Percentiles rank a stretch among this genome's conserved stretches.
Evolutionary conservation across 169 alveolate genomes (phyloP).

Genomic region (Plasmodium fragile): DNA sequence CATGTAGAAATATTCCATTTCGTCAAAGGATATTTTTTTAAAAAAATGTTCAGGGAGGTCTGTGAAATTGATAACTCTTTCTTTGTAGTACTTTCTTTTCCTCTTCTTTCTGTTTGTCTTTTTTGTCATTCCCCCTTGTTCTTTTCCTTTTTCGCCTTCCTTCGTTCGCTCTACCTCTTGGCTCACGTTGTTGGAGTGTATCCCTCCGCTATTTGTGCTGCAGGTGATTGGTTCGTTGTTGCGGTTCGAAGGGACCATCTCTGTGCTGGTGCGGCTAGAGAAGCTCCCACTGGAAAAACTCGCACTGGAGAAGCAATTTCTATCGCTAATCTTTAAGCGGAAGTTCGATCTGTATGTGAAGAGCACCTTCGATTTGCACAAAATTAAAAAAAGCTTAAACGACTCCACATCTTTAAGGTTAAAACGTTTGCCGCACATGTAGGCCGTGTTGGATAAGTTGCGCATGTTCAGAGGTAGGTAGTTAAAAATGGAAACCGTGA

Average conservation of each 20-base stretch:
- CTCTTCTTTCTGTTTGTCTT: not conserved
- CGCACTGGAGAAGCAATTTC: not conserved
- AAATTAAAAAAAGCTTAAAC: conserved; percentile 41
- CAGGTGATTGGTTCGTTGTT: not conserved
- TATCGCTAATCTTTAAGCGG: conserved; percentile 52
- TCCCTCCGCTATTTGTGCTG: not conserved
- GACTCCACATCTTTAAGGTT: conserved; percentile 38
- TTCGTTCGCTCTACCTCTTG: not conserved
- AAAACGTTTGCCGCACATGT: conserved; percentile 25
- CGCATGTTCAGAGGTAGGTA: conserved; percentile 50
- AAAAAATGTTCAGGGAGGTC: conserved; percentile 63
- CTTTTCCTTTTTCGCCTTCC: not conserved
- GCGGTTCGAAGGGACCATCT: not conserved
- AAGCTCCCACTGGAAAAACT: not conserved
- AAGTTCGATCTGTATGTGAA: conserved; percentile 68
- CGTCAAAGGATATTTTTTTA: conserved; percentile 42
- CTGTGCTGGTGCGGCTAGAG: not conserved
- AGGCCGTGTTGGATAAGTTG: conserved; percentile 39
- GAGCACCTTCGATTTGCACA: conserved; percentile 63
- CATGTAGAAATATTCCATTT: conserved; percentile 53
- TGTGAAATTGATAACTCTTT: conserved; percentile 50
- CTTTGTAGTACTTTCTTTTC: conserved; percentile 37
- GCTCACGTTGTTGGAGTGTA: not conserved
- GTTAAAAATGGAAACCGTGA: conserved; percentile 45
- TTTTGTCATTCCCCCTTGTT: not conserved